Conservation (phyloP, 1,284 basidiomycete species). For the Chalciporus piperatoides region DNA sequence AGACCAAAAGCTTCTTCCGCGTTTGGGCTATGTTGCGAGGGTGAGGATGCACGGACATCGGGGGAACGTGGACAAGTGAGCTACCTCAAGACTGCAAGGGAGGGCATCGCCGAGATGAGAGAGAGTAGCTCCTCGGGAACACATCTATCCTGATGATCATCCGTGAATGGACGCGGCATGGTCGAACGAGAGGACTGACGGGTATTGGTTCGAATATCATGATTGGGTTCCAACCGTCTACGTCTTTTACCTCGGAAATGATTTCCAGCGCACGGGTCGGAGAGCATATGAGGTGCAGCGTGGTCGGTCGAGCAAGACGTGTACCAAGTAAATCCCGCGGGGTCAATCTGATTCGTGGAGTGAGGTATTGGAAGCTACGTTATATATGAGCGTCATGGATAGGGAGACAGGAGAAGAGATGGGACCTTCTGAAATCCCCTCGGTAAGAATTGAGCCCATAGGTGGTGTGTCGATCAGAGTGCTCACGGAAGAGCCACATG, state of each 20-base stretch:
- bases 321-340: conserved; percentile 65
- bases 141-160: conserved; percentile 61
- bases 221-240: conserved; percentile 58
- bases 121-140: conserved; percentile 73
- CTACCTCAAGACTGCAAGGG: conserved; percentile 66
- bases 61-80: conserved; percentile 8
- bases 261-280: conserved; percentile 69
- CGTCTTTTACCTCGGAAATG: conserved; percentile 54
- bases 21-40: conserved; percentile 55
- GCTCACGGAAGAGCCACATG: conserved; percentile 78
- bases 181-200: conserved; percentile 40
- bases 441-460: conserved; percentile 77
- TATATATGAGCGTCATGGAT: conserved; percentile 16
- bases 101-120: conserved; percentile 57
- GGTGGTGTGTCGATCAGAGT: conserved; percentile 54
- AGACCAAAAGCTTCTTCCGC: conserved; percentile 70
- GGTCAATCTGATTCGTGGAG: conserved; percentile 67
- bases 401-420: conserved; percentile 4
- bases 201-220: conserved; percentile 87
- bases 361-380: conserved; percentile 77
- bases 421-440: conserved; percentile 68
- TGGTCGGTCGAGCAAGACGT: conserved; percentile 49
- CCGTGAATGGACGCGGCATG: background rate
- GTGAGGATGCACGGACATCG: conserved; percentile 1
- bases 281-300: conserved; percentile 86